Evolutionary conservation across 345 rosid species (phyloP).

Genomic region (Dipteronia dyeriana): DNA sequence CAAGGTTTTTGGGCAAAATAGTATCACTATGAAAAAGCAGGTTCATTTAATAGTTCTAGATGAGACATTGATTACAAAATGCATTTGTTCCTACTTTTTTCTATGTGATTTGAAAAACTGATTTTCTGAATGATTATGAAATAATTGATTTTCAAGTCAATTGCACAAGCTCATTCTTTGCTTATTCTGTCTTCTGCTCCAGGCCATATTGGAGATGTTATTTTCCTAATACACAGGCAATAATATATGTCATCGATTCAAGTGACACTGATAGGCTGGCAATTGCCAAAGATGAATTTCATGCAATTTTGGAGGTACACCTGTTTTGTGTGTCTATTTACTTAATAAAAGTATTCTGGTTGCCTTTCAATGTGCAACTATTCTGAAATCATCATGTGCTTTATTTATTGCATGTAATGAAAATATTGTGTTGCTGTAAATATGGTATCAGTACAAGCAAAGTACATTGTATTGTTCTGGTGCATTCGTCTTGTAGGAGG

Average conservation of each 20-base stretch:
- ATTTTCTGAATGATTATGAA: conserved; percentile 8
- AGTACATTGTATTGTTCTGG: neutral
- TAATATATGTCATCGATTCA: conserved; percentile 78
- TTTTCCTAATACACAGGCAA: conserved; percentile 80
- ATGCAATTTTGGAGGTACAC: conserved; percentile 74
- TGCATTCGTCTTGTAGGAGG: neutral
- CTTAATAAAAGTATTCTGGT: too few relatives aligned
- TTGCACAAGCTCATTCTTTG: conserved; percentile 1
- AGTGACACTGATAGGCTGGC: conserved; percentile 72
- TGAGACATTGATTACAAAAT: neutral
- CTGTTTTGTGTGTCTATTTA: conserved; percentile 11
- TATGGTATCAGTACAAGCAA: neutral
- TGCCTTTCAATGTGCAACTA: too few relatives aligned
- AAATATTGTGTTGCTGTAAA: neutral
- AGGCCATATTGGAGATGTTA: conserved; percentile 93
- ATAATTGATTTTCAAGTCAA: conserved; percentile 11
- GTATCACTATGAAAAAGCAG: neutral
- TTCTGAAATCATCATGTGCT: neutral
- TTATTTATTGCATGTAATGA: neutral
- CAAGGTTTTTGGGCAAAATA: too few relatives aligned
- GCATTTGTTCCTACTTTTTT: neutral
- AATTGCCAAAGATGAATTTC: conserved; percentile 81
- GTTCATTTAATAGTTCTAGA: conserved; percentile 4
- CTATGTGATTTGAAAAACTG: neutral
- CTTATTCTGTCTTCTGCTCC: conserved; percentile 22